A percentile compares a stretch with the other conserved stretches of the same genome.
phyloP scores from a whole-genome alignment of 2,329 filamentous ascomycete species.

The Sclerotinia trifoliorum region DNA sequence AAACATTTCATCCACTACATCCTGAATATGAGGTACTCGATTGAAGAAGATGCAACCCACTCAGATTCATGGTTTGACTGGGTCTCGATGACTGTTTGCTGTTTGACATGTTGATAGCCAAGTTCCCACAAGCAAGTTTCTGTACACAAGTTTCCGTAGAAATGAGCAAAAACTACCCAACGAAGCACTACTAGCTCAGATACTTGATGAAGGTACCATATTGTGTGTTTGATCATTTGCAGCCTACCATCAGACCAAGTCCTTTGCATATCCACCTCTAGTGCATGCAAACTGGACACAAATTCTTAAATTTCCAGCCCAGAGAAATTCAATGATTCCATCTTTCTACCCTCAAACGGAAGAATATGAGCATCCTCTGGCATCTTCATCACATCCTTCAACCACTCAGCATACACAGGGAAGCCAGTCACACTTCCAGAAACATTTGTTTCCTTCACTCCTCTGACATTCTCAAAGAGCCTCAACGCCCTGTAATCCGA shows the following conservation, averaged over 20 bases:
- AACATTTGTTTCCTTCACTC: conserved; percentile 45
- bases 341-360: neutral
- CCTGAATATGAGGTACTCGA: too few relatives aligned
- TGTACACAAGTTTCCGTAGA: neutral
- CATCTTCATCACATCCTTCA: conserved; percentile 34
- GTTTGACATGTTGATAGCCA: too few relatives aligned
- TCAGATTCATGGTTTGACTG: too few relatives aligned
- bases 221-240: too few relatives aligned
- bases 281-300: neutral
- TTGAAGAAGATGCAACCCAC: too few relatives aligned
- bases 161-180: too few relatives aligned
- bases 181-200: neutral
- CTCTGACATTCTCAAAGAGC: conserved; percentile 48
- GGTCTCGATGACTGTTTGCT: too few relatives aligned
- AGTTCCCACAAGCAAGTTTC: neutral
- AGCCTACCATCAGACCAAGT: neutral
- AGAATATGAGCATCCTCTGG: conserved; percentile 18
- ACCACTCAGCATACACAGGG: conserved; percentile 36
- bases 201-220: neutral
- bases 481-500: conserved; percentile 45
- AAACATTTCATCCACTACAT: too few relatives aligned
- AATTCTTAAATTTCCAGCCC: neutral
- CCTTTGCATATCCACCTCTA: neutral
- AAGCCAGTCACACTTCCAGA: conserved; percentile 36
- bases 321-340: neutral